A percentile compares a stretch with the other conserved stretches of the same genome.
phyloP scores from a whole-genome alignment of 164 flowering plant species.

The Taxillus chinensis region DNA sequence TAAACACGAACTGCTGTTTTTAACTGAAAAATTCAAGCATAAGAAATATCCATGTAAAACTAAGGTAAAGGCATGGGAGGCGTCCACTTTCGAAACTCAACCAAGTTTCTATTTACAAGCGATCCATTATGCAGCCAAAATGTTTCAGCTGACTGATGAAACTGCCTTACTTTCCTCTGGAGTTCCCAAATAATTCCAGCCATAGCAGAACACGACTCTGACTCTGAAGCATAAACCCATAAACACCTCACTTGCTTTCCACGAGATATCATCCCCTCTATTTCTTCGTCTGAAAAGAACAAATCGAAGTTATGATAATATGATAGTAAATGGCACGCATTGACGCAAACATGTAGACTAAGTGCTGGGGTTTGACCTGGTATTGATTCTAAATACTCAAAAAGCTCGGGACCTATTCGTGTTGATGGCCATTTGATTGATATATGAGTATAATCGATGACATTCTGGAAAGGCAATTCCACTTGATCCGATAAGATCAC shows the following conservation, averaged over 20 bases:
- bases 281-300: slow-evolving; percentile 44
- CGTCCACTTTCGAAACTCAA: slow-evolving; percentile 55
- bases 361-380: slow-evolving; percentile 36
- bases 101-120: slow-evolving; percentile 60
- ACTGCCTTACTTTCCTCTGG: slow-evolving; percentile 73
- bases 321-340: not conserved
- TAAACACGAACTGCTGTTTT: too few relatives aligned
- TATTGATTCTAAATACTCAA: slow-evolving; percentile 76
- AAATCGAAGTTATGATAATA: not conserved
- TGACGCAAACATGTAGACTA: not conserved
- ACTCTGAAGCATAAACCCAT: slow-evolving; percentile 68
- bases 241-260: slow-evolving; percentile 76
- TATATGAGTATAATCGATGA: slow-evolving; percentile 67
- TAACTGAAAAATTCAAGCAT: too few relatives aligned
- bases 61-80: slow-evolving; percentile 78
- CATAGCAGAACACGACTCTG: slow-evolving; percentile 67
- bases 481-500: slow-evolving; percentile 85
- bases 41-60: slow-evolving; percentile 5
- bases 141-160: slow-evolving; percentile 86
- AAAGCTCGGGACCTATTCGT: slow-evolving; percentile 53
- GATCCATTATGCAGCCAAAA: slow-evolving; percentile 92
- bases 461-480: slow-evolving; percentile 86
- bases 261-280: slow-evolving; percentile 54
- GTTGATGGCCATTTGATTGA: slow-evolving; percentile 95
- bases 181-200: slow-evolving; percentile 85